Conservation (phyloP, 2,329 filamentous ascomycete genomes). For the Seiridium unicorne region DNA sequence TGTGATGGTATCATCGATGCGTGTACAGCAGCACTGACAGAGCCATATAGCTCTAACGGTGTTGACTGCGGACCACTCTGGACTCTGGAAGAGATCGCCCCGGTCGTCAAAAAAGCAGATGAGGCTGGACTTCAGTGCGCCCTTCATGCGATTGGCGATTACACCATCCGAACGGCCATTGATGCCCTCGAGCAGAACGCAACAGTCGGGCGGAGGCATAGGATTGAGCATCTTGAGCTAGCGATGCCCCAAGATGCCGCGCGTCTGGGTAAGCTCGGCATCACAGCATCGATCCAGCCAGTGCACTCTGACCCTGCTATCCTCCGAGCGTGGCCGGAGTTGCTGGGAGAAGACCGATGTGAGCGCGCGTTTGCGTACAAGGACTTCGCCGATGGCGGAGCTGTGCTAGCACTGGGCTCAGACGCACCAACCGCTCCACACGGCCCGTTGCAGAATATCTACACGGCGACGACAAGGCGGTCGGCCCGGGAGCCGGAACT, state of each 20-base stretch:
- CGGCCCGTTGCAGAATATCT: slow-evolving; percentile 39
- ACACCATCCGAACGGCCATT: slow-evolving; percentile 55
- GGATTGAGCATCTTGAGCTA: slow-evolving; percentile 66
- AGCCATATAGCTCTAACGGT: slow-evolving; percentile 54
- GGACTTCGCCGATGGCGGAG: slow-evolving; percentile 51
- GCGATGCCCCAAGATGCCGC: slow-evolving; percentile 52
- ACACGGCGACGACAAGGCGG: slow-evolving; percentile 42
- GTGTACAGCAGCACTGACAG: slow-evolving; percentile 59
- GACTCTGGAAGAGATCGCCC: slow-evolving; percentile 48
- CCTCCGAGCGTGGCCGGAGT: slow-evolving; percentile 56
- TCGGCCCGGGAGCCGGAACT: slow-evolving; percentile 37
- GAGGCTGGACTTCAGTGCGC: slow-evolving; percentile 57
- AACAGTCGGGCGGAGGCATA: slow-evolving; percentile 48
- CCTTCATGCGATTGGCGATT: slow-evolving; percentile 65
- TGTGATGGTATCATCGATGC: slow-evolving; percentile 65
- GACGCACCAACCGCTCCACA: slow-evolving; percentile 47
- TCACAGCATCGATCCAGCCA: slow-evolving; percentile 59
- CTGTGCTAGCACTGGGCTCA: slow-evolving; percentile 40
- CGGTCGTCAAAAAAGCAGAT: slow-evolving; percentile 53
- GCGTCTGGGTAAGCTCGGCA: slow-evolving; percentile 55
- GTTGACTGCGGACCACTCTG: slow-evolving; percentile 51
- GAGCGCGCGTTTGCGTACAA: slow-evolving; percentile 61
- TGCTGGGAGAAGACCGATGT: slow-evolving; percentile 54
- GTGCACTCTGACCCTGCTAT: slow-evolving; percentile 62
- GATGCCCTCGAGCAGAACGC: slow-evolving; percentile 47